phyloP scores from a whole-genome alignment of 192 early-diverging fungal species.

The Coemansia sp. region DNA sequence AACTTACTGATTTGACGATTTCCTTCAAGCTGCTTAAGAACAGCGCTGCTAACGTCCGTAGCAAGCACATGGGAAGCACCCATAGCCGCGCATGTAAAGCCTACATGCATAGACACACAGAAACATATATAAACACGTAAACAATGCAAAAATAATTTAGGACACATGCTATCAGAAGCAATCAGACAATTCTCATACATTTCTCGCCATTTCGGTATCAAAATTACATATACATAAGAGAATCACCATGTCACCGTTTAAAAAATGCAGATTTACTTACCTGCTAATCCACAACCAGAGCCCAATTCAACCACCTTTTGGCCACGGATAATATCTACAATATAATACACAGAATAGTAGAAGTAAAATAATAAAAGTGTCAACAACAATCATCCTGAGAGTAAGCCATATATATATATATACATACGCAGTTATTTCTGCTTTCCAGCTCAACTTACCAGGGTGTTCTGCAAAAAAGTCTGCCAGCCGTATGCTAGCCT shows the following conservation, averaged over 20 bases:
- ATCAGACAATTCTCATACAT: too few species aligned
- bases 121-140: neutral
- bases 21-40: constrained; percentile 35
- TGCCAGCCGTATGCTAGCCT: constrained; percentile 57
- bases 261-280: constrained; percentile 11
- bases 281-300: constrained; percentile 48
- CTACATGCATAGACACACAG: constrained; percentile 19
- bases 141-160: neutral
- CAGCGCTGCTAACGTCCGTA: constrained; percentile 28
- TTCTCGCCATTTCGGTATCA: too few species aligned
- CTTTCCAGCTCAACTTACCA: constrained; percentile 22
- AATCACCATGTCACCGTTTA: too few species aligned
- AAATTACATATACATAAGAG: too few species aligned
- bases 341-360: neutral
- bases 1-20: constrained; percentile 43
- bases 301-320: constrained; percentile 49
- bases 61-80: constrained; percentile 41
- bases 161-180: neutral
- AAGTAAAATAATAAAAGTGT: neutral
- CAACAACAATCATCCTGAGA: neutral
- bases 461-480: constrained; percentile 56
- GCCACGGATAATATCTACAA: constrained; percentile 46
- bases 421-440: neutral
- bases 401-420: constrained; percentile 3
- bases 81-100: constrained; percentile 48